These are phyloP conservation scores for Cladophialophora yegresii DNA, from an alignment of 2,329 filamentous ascomycete species.

Conservation along the genomic window DNA sequence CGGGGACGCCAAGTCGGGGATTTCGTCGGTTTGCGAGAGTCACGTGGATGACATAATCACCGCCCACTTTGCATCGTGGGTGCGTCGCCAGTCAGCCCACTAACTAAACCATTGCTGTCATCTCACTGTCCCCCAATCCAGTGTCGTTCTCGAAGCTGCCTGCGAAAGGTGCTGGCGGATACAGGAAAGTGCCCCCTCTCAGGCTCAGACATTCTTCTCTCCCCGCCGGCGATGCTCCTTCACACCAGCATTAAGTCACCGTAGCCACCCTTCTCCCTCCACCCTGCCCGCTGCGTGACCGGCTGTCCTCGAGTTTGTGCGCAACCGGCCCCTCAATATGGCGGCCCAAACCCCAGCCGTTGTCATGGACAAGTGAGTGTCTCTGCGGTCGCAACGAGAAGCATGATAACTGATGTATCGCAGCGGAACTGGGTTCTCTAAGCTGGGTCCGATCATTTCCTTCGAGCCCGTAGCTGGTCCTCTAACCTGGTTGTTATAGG, in stretches of 20 bases:
- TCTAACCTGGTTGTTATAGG: slow-evolving; percentile 55
- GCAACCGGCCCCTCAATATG: slow-evolving; percentile 59
- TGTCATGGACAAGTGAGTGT: slow-evolving; percentile 99
- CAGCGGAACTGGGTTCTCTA: slow-evolving; percentile 99
- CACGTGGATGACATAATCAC: slow-evolving; percentile 23
- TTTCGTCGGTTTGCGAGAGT: not conserved
- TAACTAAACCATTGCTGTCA: slow-evolving; percentile 1
- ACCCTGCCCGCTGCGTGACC: slow-evolving; percentile 4
- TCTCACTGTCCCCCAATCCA: slow-evolving; percentile 17
- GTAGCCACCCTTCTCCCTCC: slow-evolving; percentile 14
- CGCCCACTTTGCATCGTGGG: slow-evolving; percentile 9
- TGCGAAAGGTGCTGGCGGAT: slow-evolving; percentile 8
- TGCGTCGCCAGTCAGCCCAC: not conserved
- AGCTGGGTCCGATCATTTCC: slow-evolving; percentile 71
- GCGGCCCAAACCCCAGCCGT: slow-evolving; percentile 98
- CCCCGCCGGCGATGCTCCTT: slow-evolving; percentile 24
- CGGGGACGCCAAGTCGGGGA: not conserved
- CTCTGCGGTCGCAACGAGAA: slow-evolving; percentile 23
- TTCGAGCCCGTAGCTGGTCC: slow-evolving; percentile 17
- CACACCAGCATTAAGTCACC: slow-evolving; percentile 6
- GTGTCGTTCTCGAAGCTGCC: slow-evolving; percentile 14
- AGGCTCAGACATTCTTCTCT: not conserved
- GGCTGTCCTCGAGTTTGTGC: slow-evolving; percentile 9
- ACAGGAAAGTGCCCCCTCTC: not conserved
- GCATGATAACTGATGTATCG: slow-evolving; percentile 43